These are phyloP conservation scores for Mercurialis annua DNA, from an alignment of 345 rosid genomes.

Conservation along the genomic window DNA sequence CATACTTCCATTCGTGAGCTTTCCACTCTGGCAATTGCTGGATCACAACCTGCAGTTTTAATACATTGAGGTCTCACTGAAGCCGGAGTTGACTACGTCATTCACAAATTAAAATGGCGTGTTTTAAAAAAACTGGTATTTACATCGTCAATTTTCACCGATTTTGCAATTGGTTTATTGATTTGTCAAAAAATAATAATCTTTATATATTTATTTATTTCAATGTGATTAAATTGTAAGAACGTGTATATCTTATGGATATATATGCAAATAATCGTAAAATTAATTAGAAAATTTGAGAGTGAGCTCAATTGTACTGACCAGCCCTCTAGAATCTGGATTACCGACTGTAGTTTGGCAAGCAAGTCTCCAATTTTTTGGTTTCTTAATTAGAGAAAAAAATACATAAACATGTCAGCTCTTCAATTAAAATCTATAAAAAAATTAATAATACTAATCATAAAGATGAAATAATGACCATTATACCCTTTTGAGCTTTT, in stretches of 20 bases:
- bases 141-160: no score
- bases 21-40: constrained; percentile 97
- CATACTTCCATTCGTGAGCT: constrained; percentile 77
- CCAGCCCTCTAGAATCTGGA: constrained; percentile 78
- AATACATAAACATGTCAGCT: background rate
- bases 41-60: constrained; percentile 64
- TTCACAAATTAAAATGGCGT: no score
- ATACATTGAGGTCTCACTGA: no score
- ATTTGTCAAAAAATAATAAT: no score
- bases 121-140: no score
- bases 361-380: constrained; percentile 87
- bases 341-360: constrained; percentile 80
- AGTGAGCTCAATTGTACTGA: constrained; percentile 36
- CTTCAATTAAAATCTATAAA: background rate
- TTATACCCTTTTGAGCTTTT: constrained; percentile 64
- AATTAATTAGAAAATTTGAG: background rate
- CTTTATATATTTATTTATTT: no score
- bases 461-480: background rate
- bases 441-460: no score
- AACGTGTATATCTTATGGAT: no score
- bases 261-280: no score
- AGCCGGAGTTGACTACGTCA: no score
- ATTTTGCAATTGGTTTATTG: no score
- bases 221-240: no score
- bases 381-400: constrained; percentile 44